Evolutionary conservation across 768 basidiomycete species (phyloP), one percentile per base, ranked within the genome.

Genomic region (Leccinellum rugosiceps): DNA sequence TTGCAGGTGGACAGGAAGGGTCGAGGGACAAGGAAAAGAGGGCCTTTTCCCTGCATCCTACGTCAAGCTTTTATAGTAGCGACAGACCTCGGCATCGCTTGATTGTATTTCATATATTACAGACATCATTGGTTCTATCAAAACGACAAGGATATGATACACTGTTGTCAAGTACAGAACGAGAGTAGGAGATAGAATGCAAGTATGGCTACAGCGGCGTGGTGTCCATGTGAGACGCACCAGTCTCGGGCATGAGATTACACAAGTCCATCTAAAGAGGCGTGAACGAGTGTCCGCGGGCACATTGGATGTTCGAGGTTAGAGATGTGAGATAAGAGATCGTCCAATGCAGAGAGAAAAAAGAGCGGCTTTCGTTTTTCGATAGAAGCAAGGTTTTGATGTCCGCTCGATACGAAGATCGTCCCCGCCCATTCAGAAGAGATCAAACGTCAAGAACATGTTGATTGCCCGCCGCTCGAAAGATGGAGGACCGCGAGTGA

Each of bases 41-140:
- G 86, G 86, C 3, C 69, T 87, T 43, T 83, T 88, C 68, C 86
- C 86, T 21, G 86, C 86, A 17, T 81, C 85, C 28, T 88, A 88
- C 73, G 86, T 85, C 62, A 82, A 83, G 65, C 60, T 80, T n/a
- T 56, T 85, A 65, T 86, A n/a, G n/a, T n/a, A n/a, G n/a, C n/a
- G n/a, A n/a, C n/a, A n/a, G n/a, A n/a, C n/a, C n/a, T n/a, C n/a
- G 41, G 21, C 43, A 13, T 21, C 19, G 56, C 13, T 31, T 38
- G 34, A 9, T 11, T 56, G 25, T 52, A 52, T 53, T 52, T 56
- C 50, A 43, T 53, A 52, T 38, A 44, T 57, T 43, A 41, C 53
- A 56, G 28, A 63, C 45, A 59, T 63, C 51, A 66, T 56, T 28
- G 51, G 35, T 38, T 61, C 31, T 43, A 57, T 67, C 65, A 68